phyloP scores from a whole-genome alignment of 2,329 filamentous ascomycete genomes.

The Cercospora zeae-maydis region DNA sequence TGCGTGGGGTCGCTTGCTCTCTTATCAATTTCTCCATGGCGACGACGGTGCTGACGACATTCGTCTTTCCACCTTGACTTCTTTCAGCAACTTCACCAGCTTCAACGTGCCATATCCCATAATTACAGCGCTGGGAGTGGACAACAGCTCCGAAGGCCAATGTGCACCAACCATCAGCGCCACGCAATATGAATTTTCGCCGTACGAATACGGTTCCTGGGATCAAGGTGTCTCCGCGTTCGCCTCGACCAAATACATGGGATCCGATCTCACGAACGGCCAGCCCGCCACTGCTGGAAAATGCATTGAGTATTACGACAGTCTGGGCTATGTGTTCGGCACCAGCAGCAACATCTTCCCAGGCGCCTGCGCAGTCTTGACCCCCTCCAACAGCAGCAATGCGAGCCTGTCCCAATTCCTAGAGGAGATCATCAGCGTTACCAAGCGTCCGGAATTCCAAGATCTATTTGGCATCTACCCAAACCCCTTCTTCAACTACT shows the following conservation, averaged over 20 bases:
- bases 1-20: constrained; percentile 41
- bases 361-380: constrained; percentile 28
- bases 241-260: constrained; percentile 57
- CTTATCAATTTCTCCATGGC: constrained; percentile 41
- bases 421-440: constrained; percentile 28
- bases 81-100: constrained; percentile 41
- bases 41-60: constrained; percentile 39
- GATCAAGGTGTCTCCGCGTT: constrained; percentile 60
- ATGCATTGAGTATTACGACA: constrained; percentile 50
- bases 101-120: constrained; percentile 46
- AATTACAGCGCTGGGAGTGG: constrained; percentile 42
- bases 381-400: constrained; percentile 14
- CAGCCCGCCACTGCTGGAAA: constrained; percentile 37
- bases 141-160: constrained; percentile 36
- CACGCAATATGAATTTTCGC: constrained; percentile 62
- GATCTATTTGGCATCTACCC: constrained; percentile 54
- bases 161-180: constrained; percentile 48
- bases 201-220: constrained; percentile 64
- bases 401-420: constrained; percentile 25
- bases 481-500: constrained; percentile 58
- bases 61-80: constrained; percentile 37
- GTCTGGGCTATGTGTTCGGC: constrained; percentile 48
- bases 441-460: constrained; percentile 30
- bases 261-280: constrained; percentile 56
- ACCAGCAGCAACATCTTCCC: constrained; percentile 45